Evolutionary conservation across 2,329 filamentous ascomycete genomes (phyloP), one percentile per base, ranked within the genome.

Genomic region (Calonectria montana): DNA sequence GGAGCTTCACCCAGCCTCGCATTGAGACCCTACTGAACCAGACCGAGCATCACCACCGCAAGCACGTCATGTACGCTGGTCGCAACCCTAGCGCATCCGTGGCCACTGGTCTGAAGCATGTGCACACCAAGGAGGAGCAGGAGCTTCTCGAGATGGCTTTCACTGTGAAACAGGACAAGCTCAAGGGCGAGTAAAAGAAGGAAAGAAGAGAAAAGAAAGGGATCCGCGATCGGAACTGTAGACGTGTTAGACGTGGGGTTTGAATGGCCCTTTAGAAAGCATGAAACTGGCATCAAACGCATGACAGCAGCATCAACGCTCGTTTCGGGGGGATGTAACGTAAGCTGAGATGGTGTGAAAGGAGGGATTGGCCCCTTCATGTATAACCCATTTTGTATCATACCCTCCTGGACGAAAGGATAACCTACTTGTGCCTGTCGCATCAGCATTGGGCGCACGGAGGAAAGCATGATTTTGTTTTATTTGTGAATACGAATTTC

Each of bases 41-140:
- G 83, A 98, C 97, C 0, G 86, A 97, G 86, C 89, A 97, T 86
- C 96, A 98, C 87, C 92, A 97, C 86, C 92, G 94, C 82, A 96
- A 97, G 87, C 94, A 97, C 86, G 95, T 98, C 82, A 95, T 98
- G 91, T 99, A 98, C 84, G 97, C 97, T 72, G 97, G 97, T 77
- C 93, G 97, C 80, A 93, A 95, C 86, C 96, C 96, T 43, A 98
- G 95, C 81, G 96, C 97, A 18, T 96, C 93, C 75, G 96, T 98
- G 29, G 97, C 97, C 43, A 98, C 96, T 67, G 97, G 97, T 84
- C 87, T 97, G 82, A 99, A 99, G 92, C 87, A 89, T 53, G 91
- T 90, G 68, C 97, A 99, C 86, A 87, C 92, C 85, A 97, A 96
- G 90, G 97, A 99, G 88, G 97, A 98, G 89, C 89, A 94, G 83